A percentile compares a stretch with the other conserved stretches of the same genome.
phyloP scores from a whole-genome alignment of 2,329 filamentous ascomycete genomes.

The Atkinsonella texensis region DNA sequence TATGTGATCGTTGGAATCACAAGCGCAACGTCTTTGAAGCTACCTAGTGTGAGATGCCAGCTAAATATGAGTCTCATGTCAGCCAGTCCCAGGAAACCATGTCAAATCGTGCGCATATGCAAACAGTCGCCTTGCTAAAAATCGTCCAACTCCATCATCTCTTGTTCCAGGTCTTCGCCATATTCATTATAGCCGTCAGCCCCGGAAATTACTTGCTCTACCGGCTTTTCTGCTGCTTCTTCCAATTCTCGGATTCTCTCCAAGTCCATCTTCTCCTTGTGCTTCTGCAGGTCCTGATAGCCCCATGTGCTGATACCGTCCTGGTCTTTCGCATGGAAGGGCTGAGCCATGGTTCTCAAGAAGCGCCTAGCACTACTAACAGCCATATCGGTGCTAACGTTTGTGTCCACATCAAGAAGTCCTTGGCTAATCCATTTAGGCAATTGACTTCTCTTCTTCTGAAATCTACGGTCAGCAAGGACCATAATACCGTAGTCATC shows the following conservation, averaged over 20 bases:
- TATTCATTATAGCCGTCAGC: constrained; percentile 34
- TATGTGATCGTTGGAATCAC: neutral
- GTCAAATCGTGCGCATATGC: neutral
- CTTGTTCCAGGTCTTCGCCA: constrained; percentile 39
- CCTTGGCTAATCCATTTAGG: constrained; percentile 96
- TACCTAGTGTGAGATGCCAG: too few relatives aligned
- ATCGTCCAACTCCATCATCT: constrained; percentile 41
- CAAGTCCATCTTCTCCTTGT: constrained; percentile 64
- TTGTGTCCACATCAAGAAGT: constrained; percentile 72
- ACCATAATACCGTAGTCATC: constrained; percentile 99
- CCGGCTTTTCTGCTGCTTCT: constrained; percentile 23
- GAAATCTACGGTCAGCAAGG: constrained; percentile 82
- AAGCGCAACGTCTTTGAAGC: neutral
- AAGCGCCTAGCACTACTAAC: constrained; percentile 83
- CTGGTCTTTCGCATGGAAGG: constrained; percentile 70
- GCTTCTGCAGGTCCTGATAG: constrained; percentile 59
- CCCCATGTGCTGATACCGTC: constrained; percentile 94
- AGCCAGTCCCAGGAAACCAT: neutral
- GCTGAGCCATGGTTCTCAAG: constrained; percentile 81
- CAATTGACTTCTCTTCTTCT: constrained; percentile 79
- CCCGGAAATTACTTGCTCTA: constrained; percentile 8
- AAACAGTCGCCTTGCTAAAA: constrained; percentile 12
- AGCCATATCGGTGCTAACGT: constrained; percentile 91
- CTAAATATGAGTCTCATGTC: too few relatives aligned
- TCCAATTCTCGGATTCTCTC: constrained; percentile 54